These are phyloP conservation scores for Eucalyptus microcorys DNA, from an alignment of 345 rosid species.

Conservation along the genomic window DNA sequence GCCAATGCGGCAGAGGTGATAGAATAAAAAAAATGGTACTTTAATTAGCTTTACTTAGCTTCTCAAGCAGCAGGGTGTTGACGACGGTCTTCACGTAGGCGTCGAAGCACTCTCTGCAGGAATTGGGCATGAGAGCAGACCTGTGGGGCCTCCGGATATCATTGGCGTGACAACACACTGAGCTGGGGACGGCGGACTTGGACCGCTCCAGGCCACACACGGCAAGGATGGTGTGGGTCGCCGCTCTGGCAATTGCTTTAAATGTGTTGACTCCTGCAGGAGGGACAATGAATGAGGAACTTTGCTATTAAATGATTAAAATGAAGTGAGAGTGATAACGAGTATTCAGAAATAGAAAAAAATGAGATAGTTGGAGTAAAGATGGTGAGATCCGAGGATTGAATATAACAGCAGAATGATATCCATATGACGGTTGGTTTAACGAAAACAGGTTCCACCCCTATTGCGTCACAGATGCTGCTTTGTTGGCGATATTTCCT, in stretches of 20 bases:
- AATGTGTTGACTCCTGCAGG: conserved; percentile 25
- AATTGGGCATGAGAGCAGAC: conserved; percentile 20
- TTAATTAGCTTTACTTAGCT: not conserved
- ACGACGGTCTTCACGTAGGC: conserved; percentile 34
- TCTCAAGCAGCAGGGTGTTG: conserved; percentile 3
- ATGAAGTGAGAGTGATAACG: not conserved
- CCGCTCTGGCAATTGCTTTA: conserved; percentile 37
- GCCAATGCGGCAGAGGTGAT: not conserved
- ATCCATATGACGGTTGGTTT: not conserved
- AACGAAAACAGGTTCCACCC: not conserved
- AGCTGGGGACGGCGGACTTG: not conserved
- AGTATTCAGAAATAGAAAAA: not conserved
- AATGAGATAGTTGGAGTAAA: not conserved
- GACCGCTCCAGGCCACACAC: conserved; percentile 34
- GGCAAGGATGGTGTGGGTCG: conserved; percentile 40
- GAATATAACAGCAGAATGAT: not conserved
- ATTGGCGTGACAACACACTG: conserved; percentile 16
- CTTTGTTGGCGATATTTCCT: not conserved
- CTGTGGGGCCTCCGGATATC: not conserved
- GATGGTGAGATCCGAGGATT: not conserved
- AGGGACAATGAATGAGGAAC: not conserved
- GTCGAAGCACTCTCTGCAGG: conserved; percentile 35
- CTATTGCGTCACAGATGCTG: not conserved
- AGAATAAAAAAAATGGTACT: not conserved
- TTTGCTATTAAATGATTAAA: not conserved